phyloP scores from a whole-genome alignment of 768 basidiomycete genomes.

The Tricholoma bakamatsutake region DNA sequence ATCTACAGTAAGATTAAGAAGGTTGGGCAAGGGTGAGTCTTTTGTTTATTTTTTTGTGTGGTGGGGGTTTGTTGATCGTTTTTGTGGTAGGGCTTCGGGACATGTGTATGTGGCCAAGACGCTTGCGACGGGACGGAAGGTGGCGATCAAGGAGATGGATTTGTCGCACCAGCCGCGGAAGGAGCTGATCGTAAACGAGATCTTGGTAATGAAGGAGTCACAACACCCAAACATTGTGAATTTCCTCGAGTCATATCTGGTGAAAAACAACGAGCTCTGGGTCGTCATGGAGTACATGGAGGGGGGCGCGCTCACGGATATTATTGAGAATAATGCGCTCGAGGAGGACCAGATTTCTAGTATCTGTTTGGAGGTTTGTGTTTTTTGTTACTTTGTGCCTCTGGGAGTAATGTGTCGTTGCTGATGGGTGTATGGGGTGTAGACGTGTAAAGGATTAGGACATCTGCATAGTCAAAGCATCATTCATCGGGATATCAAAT shows the following conservation, averaged over 20 bases:
- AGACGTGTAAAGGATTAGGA: slow-evolving; percentile 94
- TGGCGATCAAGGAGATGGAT: slow-evolving; percentile 99
- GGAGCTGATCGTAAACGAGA: slow-evolving; percentile 97
- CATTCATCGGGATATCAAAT: slow-evolving; percentile 97
- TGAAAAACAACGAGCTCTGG: slow-evolving; percentile 88
- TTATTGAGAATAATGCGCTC: slow-evolving; percentile 94
- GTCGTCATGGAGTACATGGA: slow-evolving; percentile 99
- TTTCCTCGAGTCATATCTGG: slow-evolving; percentile 86
- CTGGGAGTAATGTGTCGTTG: background rate
- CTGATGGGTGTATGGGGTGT: slow-evolving; percentile 2
- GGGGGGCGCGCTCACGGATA: slow-evolving; percentile 93
- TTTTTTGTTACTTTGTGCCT: background rate
- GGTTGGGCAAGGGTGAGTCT: slow-evolving; percentile 91
- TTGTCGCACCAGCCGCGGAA: slow-evolving; percentile 91
- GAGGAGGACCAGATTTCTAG: slow-evolving; percentile 94
- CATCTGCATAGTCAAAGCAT: slow-evolving; percentile 93
- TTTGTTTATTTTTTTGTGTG: slow-evolving; percentile 3
- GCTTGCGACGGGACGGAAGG: slow-evolving; percentile 75
- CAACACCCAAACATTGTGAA: slow-evolving; percentile 98
- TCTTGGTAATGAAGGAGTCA: slow-evolving; percentile 97
- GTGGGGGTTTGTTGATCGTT: slow-evolving; percentile 1
- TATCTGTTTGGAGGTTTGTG: slow-evolving; percentile 82
- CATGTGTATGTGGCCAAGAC: slow-evolving; percentile 98
- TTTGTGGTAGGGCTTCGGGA: slow-evolving; percentile 73
- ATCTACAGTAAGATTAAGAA: slow-evolving; percentile 98